These are phyloP conservation scores for Globisporangium splendens DNA, from an alignment of 352 stramenopile genomes.

Conservation along the genomic window DNA sequence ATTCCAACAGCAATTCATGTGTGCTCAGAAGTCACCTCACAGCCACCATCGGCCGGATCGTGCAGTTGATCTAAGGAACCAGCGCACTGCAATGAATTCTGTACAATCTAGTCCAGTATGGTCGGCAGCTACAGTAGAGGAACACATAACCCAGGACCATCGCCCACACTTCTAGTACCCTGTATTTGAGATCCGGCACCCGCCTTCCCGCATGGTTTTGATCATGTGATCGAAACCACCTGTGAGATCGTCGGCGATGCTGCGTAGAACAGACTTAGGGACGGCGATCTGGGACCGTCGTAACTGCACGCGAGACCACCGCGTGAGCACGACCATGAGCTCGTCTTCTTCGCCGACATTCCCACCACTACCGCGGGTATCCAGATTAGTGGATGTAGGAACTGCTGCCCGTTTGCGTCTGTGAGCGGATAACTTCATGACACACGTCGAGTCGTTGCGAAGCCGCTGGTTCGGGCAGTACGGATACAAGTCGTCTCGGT, in stretches of 20 bases:
- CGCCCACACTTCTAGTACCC: no score
- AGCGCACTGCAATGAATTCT: no score
- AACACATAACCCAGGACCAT: no score
- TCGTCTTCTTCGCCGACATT: not conserved
- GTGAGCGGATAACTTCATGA: slow-evolving; percentile 5
- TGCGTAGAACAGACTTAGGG: not conserved
- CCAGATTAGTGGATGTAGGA: no score
- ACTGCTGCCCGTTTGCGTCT: not conserved
- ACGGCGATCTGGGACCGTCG: slow-evolving; percentile 1
- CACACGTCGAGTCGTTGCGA: slow-evolving; percentile 18
- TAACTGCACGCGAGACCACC: slow-evolving; percentile 3
- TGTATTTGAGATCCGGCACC: not conserved
- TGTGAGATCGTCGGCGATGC: not conserved
- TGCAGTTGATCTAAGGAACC: no score
- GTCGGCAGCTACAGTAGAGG: no score
- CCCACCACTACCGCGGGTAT: not conserved
- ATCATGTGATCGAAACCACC: slow-evolving; percentile 5
- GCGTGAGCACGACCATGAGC: slow-evolving; percentile 10
- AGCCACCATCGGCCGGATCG: no score
- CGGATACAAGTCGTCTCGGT: slow-evolving; percentile 16
- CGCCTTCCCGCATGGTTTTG: slow-evolving; percentile 2
- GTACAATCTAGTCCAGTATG: no score
- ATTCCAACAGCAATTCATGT: no score
- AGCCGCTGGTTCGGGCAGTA: slow-evolving; percentile 13
- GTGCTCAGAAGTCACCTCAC: no score